Evolutionary conservation across 2,329 filamentous ascomycete genomes (phyloP), one percentile per base, ranked within the genome.

Genomic region (Lachnum nothofagi): DNA sequence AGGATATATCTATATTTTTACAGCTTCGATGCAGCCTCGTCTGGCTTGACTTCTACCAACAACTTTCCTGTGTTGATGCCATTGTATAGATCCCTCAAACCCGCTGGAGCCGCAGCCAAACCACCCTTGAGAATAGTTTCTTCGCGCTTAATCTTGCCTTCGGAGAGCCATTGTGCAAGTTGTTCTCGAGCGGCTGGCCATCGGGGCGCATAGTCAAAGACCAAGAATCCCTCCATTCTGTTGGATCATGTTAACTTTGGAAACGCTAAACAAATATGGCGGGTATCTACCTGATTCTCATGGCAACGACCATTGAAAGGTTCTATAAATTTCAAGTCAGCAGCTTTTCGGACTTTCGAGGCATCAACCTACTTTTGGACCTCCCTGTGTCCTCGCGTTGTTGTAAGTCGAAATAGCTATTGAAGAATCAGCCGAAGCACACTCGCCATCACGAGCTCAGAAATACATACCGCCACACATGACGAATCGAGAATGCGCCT

Each of bases 91-190:
- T 79, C 75, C 10, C 79, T 66, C 45, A 90, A 71, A 0, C 77
- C 82, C 55, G 79, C 68, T 48, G 86, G 82, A 1, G 85, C 83
- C 29, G 73, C 74, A 49, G 71, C 69, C 10, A 90, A 67, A 0
- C 86, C 86, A n/a, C 85, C 85, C 58, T 77, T 77, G 52, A 89
- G 67, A 49, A 91, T 77, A 2, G 82, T 83, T 67, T 89, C 84
- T 64, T 83, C 82, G 49, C 81, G 70, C 75, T 86, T 80, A 54
- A 91, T 67, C 69, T 83, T 87, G 42, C 86, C 86, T 63, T 88
- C 80, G 2, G 71, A 70, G n/a, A 88, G 63, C 85, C 86, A 90
- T 54, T 77, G 66, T 1, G 75, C 75, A 12, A 90, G 69, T 58
- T 88, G 74, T 62, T 76, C 70, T 56, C 77, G 68, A 1, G 83